phyloP scores from a whole-genome alignment of 495 filamentous ascomycete genomes.

The Cryomyces minteri region DNA sequence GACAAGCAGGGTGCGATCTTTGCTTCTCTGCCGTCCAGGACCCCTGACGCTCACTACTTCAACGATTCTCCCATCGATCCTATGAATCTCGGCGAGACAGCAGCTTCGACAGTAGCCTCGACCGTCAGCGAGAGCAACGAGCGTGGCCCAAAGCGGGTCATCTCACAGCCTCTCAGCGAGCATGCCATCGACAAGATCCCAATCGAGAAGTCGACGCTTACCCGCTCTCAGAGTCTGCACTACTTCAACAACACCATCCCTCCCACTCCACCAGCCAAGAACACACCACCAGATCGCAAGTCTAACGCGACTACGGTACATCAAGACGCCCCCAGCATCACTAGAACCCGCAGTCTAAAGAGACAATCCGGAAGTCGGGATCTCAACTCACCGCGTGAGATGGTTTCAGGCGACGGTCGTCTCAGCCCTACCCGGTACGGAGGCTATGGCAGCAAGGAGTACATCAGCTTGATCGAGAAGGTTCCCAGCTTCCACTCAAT shows the following conservation, averaged over 20 bases:
- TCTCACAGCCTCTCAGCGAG: constrained; percentile 1
- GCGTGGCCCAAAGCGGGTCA: background rate
- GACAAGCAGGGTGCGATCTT: background rate
- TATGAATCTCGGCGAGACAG: background rate
- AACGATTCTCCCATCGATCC: background rate
- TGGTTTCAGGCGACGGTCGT: background rate
- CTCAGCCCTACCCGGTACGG: constrained; percentile 5
- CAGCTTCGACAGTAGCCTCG: background rate
- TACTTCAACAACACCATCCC: constrained; percentile 6
- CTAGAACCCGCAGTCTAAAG: background rate
- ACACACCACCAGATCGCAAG: constrained; percentile 11
- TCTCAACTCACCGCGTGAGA: background rate
- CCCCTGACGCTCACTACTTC: background rate
- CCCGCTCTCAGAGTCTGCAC: constrained; percentile 9
- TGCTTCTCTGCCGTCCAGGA: background rate
- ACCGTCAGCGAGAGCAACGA: background rate
- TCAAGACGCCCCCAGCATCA: background rate
- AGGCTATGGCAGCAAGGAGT: constrained; percentile 3
- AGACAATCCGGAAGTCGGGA: background rate
- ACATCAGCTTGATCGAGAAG: constrained; percentile 3
- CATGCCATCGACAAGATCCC: background rate
- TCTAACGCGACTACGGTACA: background rate
- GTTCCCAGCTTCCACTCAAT: constrained; percentile 4
- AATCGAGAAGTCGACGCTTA: background rate
- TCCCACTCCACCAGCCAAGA: constrained; percentile 11